Evolutionary conservation across 345 rosid species (phyloP), one percentile per base, ranked within the genome.

Genomic region (Gossypium ekmanianum): DNA sequence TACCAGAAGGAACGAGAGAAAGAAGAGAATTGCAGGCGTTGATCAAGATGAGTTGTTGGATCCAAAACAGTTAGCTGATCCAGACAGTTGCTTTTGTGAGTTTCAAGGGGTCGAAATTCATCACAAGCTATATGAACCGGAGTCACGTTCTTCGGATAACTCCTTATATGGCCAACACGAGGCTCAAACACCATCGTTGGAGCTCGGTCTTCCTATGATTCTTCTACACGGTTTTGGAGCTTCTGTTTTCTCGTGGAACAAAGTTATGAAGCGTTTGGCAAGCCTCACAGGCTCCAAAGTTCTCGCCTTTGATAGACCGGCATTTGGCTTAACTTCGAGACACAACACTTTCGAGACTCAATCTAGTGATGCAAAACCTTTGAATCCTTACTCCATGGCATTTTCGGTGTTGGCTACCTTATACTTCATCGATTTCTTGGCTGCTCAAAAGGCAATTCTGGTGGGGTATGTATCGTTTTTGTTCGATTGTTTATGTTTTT

Each of bases 161-260:
- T 79, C 77, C 45, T 52, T 59, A 2, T 24, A 24, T 26, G 59
- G 17, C 47, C 27, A 17, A 11, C 10, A 51, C 61, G 24, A 70
- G 59, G 29, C 47, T 2, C 61, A 17, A 11, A n/a, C 47, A 12
- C 73, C 17, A 4, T 70, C 61, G 10, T 70, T 11, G 62, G 81
- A 80, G 79, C 10, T 81, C 56, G 77, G 79, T 18, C 77, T 88
- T 43, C 97, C 97, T 0, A 81, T 91, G 87, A 87, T 94, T 75
- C 83, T 94, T 20, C 80, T 94, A 41, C 98, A 92, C 26, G 98
- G 97, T 4, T 94, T 94, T 70, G 98, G 98, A 51, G 98, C 98
- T 74, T 94, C 98, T 50, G 86, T 88, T 54, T 94, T 84, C 86
- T 92, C 97, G 2, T 94, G 97, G 98, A 81, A 78, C 79, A 83